Evolutionary conservation across 2,329 filamentous ascomycete genomes (phyloP).

Genomic region (Colletotrichum cereale): DNA sequence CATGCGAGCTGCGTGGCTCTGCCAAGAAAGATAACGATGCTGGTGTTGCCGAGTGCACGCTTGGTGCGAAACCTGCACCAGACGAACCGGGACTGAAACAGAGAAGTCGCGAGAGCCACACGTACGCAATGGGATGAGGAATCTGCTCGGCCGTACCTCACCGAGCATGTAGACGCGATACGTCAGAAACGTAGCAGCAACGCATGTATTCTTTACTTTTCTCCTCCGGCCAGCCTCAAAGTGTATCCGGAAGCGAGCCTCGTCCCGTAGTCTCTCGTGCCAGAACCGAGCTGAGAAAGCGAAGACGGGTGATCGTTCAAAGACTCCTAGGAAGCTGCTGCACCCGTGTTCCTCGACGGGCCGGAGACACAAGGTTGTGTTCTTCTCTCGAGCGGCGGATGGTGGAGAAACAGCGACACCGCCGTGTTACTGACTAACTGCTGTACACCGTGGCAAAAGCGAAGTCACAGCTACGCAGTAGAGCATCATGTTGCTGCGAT

Average conservation of each 20-base stretch:
- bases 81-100: constrained; percentile 39
- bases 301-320: constrained; percentile 10
- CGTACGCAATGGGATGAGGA: too few species aligned
- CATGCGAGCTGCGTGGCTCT: not conserved
- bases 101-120: not conserved
- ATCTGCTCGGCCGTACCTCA: not conserved
- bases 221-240: not conserved
- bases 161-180: not conserved
- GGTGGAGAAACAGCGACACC: constrained; percentile 1
- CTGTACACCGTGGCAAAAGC: constrained; percentile 6
- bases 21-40: constrained; percentile 25
- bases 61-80: constrained; percentile 32
- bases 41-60: constrained; percentile 30
- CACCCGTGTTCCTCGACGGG: not conserved
- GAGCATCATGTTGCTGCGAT: constrained; percentile 17
- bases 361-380: constrained; percentile 1
- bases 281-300: constrained; percentile 1
- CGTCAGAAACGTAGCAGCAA: not conserved
- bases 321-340: not conserved
- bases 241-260: constrained; percentile 7
- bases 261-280: constrained; percentile 5
- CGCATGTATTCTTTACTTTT: not conserved
- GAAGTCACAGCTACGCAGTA: not conserved
- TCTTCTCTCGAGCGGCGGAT: not conserved
- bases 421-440: constrained; percentile 1